Conservation (phyloP, 1,284 basidiomycete species). For the Pseudozyma thailandica region DNA sequence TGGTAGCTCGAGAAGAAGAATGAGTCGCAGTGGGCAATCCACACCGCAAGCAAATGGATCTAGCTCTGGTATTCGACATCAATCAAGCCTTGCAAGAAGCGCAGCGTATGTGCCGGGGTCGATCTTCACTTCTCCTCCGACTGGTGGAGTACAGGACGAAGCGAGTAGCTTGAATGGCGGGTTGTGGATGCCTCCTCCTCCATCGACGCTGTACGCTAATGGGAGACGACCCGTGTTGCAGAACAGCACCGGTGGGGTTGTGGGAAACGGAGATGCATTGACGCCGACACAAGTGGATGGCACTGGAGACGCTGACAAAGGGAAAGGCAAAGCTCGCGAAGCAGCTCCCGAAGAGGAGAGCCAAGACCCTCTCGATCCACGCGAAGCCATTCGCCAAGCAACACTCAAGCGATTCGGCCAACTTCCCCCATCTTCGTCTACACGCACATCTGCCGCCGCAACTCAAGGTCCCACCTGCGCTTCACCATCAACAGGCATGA, state of each 20-base stretch:
- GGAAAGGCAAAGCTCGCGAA: constrained; percentile 24
- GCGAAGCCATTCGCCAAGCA: constrained; percentile 44
- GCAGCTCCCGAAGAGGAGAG: not conserved
- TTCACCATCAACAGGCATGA: constrained; percentile 35
- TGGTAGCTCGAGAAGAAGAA: constrained; percentile 2
- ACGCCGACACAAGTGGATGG: not conserved
- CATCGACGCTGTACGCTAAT: constrained; percentile 25
- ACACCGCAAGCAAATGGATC: constrained; percentile 7
- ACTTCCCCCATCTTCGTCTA: not conserved
- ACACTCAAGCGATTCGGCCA: constrained; percentile 33
- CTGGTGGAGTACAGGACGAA: not conserved
- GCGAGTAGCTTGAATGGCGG: constrained; percentile 7
- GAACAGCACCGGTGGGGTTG: not conserved
- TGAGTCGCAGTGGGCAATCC: constrained; percentile 18
- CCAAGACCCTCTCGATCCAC: constrained; percentile 31
- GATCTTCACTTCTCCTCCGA: not conserved
- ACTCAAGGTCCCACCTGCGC: not conserved
- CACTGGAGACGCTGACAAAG: constrained; percentile 10
- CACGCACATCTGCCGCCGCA: not conserved
- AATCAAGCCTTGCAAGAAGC: not conserved
- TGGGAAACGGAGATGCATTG: not conserved
- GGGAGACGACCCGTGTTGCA: constrained; percentile 6
- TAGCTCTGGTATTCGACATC: not conserved
- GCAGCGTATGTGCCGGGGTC: not conserved
- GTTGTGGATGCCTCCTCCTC: constrained; percentile 52